phyloP scores from a whole-genome alignment of 2,329 filamentous ascomycete genomes.

The Xylariaceae sp. region DNA sequence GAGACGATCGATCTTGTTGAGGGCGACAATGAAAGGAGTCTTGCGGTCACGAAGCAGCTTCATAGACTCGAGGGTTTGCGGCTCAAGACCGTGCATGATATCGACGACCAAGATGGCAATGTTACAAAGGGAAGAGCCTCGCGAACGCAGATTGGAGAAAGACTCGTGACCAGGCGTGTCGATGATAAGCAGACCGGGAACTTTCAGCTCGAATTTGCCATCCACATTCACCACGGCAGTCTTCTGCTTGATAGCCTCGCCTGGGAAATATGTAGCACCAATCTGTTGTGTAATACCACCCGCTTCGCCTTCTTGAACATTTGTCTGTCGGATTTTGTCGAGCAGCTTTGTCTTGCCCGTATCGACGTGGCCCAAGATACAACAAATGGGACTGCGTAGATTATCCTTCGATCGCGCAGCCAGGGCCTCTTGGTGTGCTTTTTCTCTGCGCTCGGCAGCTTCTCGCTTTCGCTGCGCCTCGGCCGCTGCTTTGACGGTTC shows the following conservation, averaged over 20 bases:
- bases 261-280: conserved; percentile 97
- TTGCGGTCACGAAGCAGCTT: conserved; percentile 85
- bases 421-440: conserved; percentile 85
- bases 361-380: conserved; percentile 99
- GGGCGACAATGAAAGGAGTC: conserved; percentile 95
- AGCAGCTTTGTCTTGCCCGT: conserved; percentile 99
- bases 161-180: conserved; percentile 99
- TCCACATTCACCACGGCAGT: conserved; percentile 90
- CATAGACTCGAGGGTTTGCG: conserved; percentile 97
- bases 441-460: conserved; percentile 81
- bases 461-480: conserved; percentile 79
- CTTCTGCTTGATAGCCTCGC: conserved; percentile 89
- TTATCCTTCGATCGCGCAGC: conserved; percentile 91
- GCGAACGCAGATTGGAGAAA: conserved; percentile 94
- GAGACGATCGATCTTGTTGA: conserved; percentile 99
- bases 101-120: conserved; percentile 98
- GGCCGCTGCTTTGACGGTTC: conserved; percentile 68
- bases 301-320: conserved; percentile 97
- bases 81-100: conserved; percentile 99
- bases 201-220: conserved; percentile 89
- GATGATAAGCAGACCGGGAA: conserved; percentile 92
- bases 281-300: conserved; percentile 99
- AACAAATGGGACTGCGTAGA: conserved; percentile 95
- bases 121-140: conserved; percentile 97
- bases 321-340: conserved; percentile 97